A percentile compares a stretch with the other conserved stretches of the same genome.
Conservation (phyloP, 305 asterid species). For the Plantago lanceolata region DNA sequence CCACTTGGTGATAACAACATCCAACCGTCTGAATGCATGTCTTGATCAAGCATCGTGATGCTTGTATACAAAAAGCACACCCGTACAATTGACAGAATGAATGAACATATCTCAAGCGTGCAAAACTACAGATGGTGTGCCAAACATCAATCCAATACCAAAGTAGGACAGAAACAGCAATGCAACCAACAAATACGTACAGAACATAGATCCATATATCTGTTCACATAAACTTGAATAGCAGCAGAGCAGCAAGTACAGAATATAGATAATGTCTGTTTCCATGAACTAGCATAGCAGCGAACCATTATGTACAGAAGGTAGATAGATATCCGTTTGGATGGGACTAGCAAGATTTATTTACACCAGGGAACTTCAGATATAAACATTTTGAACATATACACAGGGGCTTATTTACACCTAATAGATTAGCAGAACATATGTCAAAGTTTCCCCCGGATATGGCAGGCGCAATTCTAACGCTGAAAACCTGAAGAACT, state of each 20-base stretch:
- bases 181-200: neutral
- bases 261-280: no score
- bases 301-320: neutral
- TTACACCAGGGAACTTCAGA: conserved; percentile 1
- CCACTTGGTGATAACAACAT: no score
- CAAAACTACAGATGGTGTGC: neutral
- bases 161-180: neutral
- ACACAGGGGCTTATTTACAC: conserved; percentile 12
- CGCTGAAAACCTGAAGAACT: conserved; percentile 24
- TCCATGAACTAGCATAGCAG: neutral
- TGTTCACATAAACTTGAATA: neutral
- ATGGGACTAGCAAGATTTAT: conserved; percentile 1
- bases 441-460: conserved; percentile 23
- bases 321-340: neutral
- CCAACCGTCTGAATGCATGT: no score
- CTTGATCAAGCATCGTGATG: no score
- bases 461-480: conserved; percentile 19
- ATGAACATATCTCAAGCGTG: neutral
- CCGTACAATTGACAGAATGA: no score
- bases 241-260: no score
- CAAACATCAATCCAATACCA: neutral
- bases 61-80: no score
- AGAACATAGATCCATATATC: neutral
- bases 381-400: neutral
- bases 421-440: conserved; percentile 19